These are phyloP conservation scores for Torulaspora microellipsoides DNA, from an alignment of 805 yeast species.

Conservation along the genomic window DNA sequence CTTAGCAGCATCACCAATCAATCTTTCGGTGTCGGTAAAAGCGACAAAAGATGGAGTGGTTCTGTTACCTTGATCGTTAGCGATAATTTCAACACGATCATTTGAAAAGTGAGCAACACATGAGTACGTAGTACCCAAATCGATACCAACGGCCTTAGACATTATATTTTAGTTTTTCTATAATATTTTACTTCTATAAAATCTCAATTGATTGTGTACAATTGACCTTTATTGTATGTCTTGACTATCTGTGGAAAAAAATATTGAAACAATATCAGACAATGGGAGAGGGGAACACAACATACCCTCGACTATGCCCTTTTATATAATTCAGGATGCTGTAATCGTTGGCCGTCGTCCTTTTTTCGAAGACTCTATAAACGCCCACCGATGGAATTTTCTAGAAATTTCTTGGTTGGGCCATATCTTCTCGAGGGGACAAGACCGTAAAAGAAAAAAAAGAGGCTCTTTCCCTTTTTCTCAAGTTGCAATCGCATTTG, in stretches of 20 bases:
- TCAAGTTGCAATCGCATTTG: no score
- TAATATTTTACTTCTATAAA: not conserved
- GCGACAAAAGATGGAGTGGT: conserved; percentile 97
- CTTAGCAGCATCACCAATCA: conserved; percentile 97
- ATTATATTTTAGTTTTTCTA: conserved; percentile 15
- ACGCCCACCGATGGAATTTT: conserved; percentile 13
- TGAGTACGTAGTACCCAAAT: conserved; percentile 96
- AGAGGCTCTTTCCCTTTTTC: no score
- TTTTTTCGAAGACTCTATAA: not conserved
- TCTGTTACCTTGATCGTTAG: conserved; percentile 98
- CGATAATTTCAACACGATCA: conserved; percentile 90
- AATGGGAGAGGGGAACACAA: not conserved
- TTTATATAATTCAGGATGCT: conserved; percentile 6
- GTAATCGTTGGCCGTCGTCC: conserved; percentile 1
- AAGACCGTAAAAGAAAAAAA: not conserved
- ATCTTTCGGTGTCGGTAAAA: conserved; percentile 90
- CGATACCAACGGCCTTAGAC: conserved; percentile 61
- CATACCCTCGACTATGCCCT: not conserved
- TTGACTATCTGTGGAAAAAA: not conserved
- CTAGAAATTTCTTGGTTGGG: conserved; percentile 5
- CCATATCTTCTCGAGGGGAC: not conserved
- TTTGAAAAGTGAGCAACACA: conserved; percentile 88
- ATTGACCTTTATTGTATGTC: conserved; percentile 4
- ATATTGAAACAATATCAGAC: not conserved
- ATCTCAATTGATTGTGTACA: not conserved